Conservation (phyloP, 2,329 filamentous ascomycete species). For the Microdochium bolleyi region DNA sequence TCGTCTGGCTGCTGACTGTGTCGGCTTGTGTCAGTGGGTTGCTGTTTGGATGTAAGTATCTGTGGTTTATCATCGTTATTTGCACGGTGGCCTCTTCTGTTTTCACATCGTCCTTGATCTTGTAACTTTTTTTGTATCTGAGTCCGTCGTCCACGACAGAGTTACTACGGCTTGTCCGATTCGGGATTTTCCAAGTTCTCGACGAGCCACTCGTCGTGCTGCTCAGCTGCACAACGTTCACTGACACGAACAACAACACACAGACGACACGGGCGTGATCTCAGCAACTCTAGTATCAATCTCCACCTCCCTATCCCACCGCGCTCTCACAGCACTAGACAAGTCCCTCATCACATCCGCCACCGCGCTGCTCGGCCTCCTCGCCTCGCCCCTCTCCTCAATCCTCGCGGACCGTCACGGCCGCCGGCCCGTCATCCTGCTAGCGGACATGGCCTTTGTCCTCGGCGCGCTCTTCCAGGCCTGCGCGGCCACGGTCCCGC, state of each 20-base stretch:
- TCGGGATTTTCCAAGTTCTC: conserved; percentile 4
- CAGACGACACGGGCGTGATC: conserved; percentile 62
- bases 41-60: conserved; percentile 56
- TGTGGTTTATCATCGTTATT: too few relatives aligned
- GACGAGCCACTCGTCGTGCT: too few relatives aligned
- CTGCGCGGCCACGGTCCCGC: conserved; percentile 42
- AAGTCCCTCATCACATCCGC: conserved; percentile 66
- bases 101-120: not conserved
- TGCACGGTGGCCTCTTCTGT: conserved; percentile 5
- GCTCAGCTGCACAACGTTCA: too few relatives aligned
- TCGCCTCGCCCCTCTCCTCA: conserved; percentile 56
- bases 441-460: conserved; percentile 61
- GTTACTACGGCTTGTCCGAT: too few relatives aligned
- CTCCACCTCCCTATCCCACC: conserved; percentile 47
- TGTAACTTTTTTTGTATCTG: not conserved
- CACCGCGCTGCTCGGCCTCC: conserved; percentile 58
- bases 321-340: conserved; percentile 51
- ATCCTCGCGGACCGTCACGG: conserved; percentile 55
- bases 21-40: conserved; percentile 61
- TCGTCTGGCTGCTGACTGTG: conserved; percentile 54
- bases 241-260: not conserved
- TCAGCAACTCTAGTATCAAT: conserved; percentile 61
- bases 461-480: conserved; percentile 61
- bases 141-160: too few relatives aligned
- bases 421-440: conserved; percentile 53